Percentiles rank a stretch among this genome's conserved stretches.
Conservation (phyloP, 2,329 filamentous ascomycete genomes). For the Ceratocystis huliohia region DNA sequence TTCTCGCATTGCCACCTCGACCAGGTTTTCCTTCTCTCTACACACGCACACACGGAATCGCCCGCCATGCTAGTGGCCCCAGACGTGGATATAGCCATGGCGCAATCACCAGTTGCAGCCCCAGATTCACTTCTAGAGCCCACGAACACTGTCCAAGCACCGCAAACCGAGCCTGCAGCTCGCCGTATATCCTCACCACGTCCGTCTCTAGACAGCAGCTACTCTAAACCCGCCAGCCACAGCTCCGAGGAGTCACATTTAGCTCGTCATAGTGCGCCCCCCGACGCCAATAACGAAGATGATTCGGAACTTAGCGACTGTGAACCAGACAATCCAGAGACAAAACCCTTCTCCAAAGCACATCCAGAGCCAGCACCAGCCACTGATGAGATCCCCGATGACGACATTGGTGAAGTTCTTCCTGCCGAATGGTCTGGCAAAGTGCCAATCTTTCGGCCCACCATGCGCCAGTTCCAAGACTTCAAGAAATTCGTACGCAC, state of each 20-base stretch:
- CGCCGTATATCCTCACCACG: background rate
- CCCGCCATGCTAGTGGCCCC: background rate
- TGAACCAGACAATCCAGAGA: slow-evolving; percentile 32
- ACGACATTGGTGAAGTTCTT: slow-evolving; percentile 63
- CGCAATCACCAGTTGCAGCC: background rate
- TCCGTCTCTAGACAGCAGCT: background rate
- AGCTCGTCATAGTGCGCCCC: background rate
- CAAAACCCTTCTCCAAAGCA: slow-evolving; percentile 8
- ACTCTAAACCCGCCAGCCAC: background rate
- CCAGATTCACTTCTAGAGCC: background rate
- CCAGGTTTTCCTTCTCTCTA: background rate
- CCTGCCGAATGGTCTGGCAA: slow-evolving; percentile 85
- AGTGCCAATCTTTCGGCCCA: slow-evolving; percentile 89
- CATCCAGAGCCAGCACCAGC: slow-evolving; percentile 11
- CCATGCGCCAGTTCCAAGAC: slow-evolving; percentile 86
- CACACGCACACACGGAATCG: background rate
- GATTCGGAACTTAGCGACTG: slow-evolving; percentile 56
- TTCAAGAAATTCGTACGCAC: slow-evolving; percentile 74
- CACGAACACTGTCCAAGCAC: background rate
- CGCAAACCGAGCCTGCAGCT: background rate
- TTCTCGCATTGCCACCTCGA: background rate
- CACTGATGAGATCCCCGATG: slow-evolving; percentile 30
- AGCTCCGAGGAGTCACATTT: background rate
- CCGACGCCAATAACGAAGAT: slow-evolving; percentile 5
- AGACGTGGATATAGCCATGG: background rate